phyloP scores from a whole-genome alignment of 2,329 filamentous ascomycete genomes.

The Plectosphaerella cucumerina region DNA sequence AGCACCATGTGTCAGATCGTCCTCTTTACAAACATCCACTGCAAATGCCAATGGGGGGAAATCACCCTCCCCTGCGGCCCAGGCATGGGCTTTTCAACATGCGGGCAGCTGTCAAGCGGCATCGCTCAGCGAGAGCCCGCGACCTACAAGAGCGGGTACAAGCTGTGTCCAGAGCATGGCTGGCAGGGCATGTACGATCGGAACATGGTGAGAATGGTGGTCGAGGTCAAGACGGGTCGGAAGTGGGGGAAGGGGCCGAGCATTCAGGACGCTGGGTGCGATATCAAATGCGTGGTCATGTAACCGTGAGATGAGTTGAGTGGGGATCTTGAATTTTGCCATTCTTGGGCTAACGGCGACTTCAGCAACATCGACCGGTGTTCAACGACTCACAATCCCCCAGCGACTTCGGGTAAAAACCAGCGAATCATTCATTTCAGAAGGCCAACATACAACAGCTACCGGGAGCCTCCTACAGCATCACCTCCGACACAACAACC shows the following conservation, averaged over 20 bases:
- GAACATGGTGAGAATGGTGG: conserved; percentile 42
- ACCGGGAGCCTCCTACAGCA: not conserved
- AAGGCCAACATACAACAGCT: not conserved
- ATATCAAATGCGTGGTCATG: conserved; percentile 32
- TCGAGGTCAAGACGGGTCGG: conserved; percentile 35
- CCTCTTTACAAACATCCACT: conserved; percentile 43
- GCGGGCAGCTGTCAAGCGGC: conserved; percentile 28
- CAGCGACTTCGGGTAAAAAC: no score
- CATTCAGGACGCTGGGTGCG: conserved; percentile 29
- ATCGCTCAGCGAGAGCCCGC: conserved; percentile 29
- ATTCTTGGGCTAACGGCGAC: no score
- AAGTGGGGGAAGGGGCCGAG: conserved; percentile 44
- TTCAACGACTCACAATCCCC: no score
- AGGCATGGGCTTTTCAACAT: conserved; percentile 46
- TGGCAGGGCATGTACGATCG: conserved; percentile 38
- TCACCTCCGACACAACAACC: no score
- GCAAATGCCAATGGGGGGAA: conserved; percentile 49
- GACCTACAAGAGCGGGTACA: conserved; percentile 28
- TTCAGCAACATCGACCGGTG: no score
- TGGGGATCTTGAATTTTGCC: not conserved
- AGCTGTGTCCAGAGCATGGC: conserved; percentile 38
- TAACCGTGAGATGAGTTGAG: conserved; percentile 16
- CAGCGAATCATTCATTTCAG: no score
- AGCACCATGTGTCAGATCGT: conserved; percentile 42
- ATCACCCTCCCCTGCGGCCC: conserved; percentile 43